These are phyloP conservation scores for Aspergillus candidus DNA, from an alignment of 2,329 filamentous ascomycete species.

Conservation along the genomic window DNA sequence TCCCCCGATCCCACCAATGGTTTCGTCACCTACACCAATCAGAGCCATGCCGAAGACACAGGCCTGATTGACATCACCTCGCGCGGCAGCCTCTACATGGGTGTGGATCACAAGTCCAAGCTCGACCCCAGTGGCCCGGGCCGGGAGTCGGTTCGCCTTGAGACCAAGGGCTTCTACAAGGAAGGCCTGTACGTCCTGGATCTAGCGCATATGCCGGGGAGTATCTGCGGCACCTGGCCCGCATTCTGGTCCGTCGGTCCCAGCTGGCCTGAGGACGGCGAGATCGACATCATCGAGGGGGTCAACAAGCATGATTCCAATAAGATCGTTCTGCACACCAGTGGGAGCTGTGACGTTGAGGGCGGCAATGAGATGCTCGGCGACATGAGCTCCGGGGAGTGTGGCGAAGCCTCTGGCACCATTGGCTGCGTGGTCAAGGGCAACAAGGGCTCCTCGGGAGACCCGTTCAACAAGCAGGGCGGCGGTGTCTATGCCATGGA, in stretches of 20 bases:
- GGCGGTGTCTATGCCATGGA: conserved; percentile 49
- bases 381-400: conserved; percentile 42
- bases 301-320: conserved; percentile 42
- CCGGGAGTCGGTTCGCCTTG: conserved; percentile 42
- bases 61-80: conserved; percentile 33
- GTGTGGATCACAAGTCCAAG: conserved; percentile 38
- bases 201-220: conserved; percentile 44
- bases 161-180: conserved; percentile 40
- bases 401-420: conserved; percentile 38
- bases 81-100: conserved; percentile 37
- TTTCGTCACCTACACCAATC: conserved; percentile 46
- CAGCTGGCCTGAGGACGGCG: conserved; percentile 39
- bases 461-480: conserved; percentile 46
- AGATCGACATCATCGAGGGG: conserved; percentile 50
- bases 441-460: conserved; percentile 43
- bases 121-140: conserved; percentile 33
- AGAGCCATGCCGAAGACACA: conserved; percentile 31
- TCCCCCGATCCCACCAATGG: conserved; percentile 45
- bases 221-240: conserved; percentile 48
- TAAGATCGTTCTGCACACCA: conserved; percentile 47
- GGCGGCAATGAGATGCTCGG: conserved; percentile 45
- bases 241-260: conserved; percentile 43
- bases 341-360: conserved; percentile 38
- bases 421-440: conserved; percentile 39
- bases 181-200: conserved; percentile 45